These are phyloP conservation scores for Chlamydomonas sp. DNA, from an alignment of 139 green algal species.

Conservation along the genomic window DNA sequence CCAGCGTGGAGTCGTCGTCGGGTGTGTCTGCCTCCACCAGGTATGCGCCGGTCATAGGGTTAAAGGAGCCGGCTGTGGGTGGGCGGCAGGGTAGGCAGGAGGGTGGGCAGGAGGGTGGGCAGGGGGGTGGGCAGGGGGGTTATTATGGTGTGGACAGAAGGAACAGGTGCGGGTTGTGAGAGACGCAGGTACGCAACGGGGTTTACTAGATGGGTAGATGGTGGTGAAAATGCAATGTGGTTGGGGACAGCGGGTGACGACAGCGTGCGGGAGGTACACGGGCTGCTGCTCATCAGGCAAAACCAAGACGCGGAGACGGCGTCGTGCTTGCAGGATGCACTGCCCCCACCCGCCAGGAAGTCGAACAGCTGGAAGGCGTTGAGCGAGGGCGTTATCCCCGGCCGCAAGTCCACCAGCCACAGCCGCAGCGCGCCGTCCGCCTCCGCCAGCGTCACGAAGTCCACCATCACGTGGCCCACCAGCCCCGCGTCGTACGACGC, in stretches of 20 bases:
- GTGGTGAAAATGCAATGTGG: neutral
- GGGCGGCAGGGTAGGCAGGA: neutral
- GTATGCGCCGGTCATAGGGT: constrained; percentile 45
- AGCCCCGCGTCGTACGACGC: constrained; percentile 49
- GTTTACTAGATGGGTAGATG: neutral
- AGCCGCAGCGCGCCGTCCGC: constrained; percentile 10
- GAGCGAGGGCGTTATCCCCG: constrained; percentile 53
- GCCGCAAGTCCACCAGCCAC: constrained; percentile 60
- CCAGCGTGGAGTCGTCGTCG: constrained; percentile 2
- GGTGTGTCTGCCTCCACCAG: constrained; percentile 38
- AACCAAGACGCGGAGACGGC: too few relatives aligned
- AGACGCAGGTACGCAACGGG: too few relatives aligned
- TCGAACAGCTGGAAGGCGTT: constrained; percentile 73
- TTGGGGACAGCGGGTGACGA: neutral
- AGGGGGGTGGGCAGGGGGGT: neutral
- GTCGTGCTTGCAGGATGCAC: too few relatives aligned
- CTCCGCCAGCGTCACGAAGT: constrained; percentile 67
- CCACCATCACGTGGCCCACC: constrained; percentile 66
- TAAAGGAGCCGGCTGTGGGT: constrained; percentile 31
- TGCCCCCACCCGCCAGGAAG: constrained; percentile 59
- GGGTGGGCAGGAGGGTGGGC: neutral
- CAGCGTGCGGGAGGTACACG: neutral
- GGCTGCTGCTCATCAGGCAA: too few relatives aligned
- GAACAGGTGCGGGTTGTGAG: too few relatives aligned
- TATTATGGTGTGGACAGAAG: too few relatives aligned